phyloP scores from a whole-genome alignment of 139 green algal species.

The Tetraselmis striata region DNA sequence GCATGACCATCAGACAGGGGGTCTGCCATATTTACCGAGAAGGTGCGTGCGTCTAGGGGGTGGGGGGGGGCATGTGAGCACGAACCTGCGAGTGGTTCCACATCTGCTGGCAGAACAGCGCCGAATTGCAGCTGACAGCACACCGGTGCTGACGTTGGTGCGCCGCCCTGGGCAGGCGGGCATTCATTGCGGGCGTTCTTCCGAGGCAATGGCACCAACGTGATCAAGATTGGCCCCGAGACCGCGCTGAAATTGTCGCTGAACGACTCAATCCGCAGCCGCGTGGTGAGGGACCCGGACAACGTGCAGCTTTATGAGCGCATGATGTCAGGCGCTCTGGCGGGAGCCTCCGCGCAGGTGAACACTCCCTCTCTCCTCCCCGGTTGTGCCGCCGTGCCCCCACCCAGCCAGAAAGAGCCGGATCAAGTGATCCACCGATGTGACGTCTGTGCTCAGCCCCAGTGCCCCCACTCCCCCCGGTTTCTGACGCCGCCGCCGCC shows the following conservation, averaged over 20 bases:
- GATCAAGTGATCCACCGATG: too few relatives aligned
- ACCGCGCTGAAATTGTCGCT: constrained; percentile 77
- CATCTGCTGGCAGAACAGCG: background rate
- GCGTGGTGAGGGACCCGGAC: constrained; percentile 46
- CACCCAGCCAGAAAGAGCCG: too few relatives aligned
- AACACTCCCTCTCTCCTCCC: too few relatives aligned
- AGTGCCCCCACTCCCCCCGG: too few relatives aligned
- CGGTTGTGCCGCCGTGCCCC: too few relatives aligned
- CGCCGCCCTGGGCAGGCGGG: background rate
- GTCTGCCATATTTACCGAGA: constrained; percentile 65
- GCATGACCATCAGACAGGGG: constrained; percentile 57
- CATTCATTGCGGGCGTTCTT: constrained; percentile 63
- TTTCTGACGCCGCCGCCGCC: constrained; percentile 18
- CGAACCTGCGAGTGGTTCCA: background rate
- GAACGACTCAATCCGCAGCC: constrained; percentile 68
- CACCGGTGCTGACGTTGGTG: background rate
- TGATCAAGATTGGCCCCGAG: constrained; percentile 87
- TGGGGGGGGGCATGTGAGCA: background rate
- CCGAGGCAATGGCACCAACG: constrained; percentile 85
- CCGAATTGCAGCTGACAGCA: background rate
- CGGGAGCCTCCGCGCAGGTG: constrained; percentile 64
- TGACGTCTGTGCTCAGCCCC: too few relatives aligned
- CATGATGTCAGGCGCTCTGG: constrained; percentile 56
- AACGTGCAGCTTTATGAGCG: constrained; percentile 46
- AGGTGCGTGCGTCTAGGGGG: constrained; percentile 35